phyloP scores from a whole-genome alignment of 2,329 filamentous ascomycete genomes.

The Scedosporium boydii region DNA sequence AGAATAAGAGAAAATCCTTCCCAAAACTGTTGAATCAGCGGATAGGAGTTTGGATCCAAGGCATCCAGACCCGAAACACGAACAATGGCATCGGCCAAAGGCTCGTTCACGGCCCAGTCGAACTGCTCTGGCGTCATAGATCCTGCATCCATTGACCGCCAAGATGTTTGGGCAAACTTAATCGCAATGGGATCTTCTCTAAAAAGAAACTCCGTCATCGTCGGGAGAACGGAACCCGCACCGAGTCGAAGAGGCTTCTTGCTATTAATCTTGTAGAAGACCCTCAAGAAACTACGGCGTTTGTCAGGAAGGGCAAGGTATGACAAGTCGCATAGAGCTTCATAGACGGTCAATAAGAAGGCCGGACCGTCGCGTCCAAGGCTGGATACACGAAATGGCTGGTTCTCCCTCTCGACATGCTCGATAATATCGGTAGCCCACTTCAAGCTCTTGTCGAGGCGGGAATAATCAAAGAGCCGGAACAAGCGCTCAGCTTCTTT shows the following conservation, averaged over 20 bases:
- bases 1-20: slow-evolving; percentile 65
- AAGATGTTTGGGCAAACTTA: slow-evolving; percentile 59
- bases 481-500: slow-evolving; percentile 44
- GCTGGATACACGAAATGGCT: slow-evolving; percentile 34
- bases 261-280: slow-evolving; percentile 68
- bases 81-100: slow-evolving; percentile 57
- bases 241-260: slow-evolving; percentile 71
- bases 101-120: slow-evolving; percentile 75
- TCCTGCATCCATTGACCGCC: slow-evolving; percentile 53
- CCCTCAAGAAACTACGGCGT: slow-evolving; percentile 60
- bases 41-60: slow-evolving; percentile 19
- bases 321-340: slow-evolving; percentile 74
- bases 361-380: slow-evolving; percentile 39
- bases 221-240: slow-evolving; percentile 64
- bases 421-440: slow-evolving; percentile 46
- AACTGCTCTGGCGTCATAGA: slow-evolving; percentile 64
- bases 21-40: slow-evolving; percentile 66
- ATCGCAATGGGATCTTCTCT: slow-evolving; percentile 54
- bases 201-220: slow-evolving; percentile 79
- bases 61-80: slow-evolving; percentile 44
- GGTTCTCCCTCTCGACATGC: slow-evolving; percentile 37
- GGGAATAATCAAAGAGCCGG: slow-evolving; percentile 48
- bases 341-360: slow-evolving; percentile 74
- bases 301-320: slow-evolving; percentile 54
- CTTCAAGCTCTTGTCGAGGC: slow-evolving; percentile 51